Evolutionary conservation across 164 flowering plant genomes (phyloP).

Genomic region (Vitis rotundifolia): DNA sequence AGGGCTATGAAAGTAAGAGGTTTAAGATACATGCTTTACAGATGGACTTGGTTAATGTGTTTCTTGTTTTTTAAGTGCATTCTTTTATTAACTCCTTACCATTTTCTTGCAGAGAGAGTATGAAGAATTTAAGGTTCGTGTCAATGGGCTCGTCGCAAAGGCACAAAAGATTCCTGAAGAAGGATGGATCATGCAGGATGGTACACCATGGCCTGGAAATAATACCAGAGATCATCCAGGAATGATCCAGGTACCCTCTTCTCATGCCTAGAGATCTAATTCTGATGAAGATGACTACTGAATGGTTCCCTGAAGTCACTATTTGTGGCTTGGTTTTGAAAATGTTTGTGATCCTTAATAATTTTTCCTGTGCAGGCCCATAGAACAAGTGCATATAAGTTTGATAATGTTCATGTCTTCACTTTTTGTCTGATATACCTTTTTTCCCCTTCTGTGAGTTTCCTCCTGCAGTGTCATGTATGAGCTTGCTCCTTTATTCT

Average conservation of each 20-base stretch:
- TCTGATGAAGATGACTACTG: not conserved
- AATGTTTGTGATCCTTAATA: not conserved
- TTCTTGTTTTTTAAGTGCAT: not conserved
- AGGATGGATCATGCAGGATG: conserved; percentile 98
- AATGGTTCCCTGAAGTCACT: not conserved
- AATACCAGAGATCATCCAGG: conserved; percentile 94
- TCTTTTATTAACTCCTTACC: not conserved
- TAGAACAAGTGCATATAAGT: not conserved
- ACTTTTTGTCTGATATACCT: not conserved
- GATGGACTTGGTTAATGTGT: not conserved
- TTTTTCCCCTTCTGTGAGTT: not conserved
- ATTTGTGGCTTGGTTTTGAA: not conserved
- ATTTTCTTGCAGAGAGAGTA: conserved; percentile 68
- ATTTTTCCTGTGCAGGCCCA: not conserved
- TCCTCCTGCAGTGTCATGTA: not conserved
- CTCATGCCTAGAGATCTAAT: not conserved
- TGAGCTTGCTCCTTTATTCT: not conserved
- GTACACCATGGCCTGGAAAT: conserved; percentile 98
- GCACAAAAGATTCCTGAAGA: conserved; percentile 84
- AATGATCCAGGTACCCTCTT: conserved; percentile 76
- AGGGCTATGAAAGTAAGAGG: conserved; percentile 84
- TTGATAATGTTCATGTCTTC: not conserved
- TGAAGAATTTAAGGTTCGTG: conserved; percentile 85
- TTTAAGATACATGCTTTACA: not conserved
- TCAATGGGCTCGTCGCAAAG: conserved; percentile 79